Conservation (phyloP, 2,329 filamentous ascomycete species). For the Aspergillus luchuensis region DNA sequence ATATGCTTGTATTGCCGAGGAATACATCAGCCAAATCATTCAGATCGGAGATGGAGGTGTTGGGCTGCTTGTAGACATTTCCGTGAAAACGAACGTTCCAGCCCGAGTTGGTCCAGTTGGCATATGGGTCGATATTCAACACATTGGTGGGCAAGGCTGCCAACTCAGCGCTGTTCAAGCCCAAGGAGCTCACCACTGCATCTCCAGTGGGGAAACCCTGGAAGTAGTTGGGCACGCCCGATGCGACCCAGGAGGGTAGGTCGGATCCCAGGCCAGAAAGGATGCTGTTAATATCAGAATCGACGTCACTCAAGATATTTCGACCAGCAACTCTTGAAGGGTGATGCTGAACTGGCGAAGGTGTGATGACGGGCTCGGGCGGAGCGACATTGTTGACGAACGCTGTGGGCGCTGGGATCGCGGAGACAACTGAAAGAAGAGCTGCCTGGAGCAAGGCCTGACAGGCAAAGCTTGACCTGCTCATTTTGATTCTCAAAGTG, state of each 20-base stretch:
- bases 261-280: constrained; percentile 4
- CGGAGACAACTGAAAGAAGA: constrained; percentile 4
- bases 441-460: neutral
- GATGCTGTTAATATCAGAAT: constrained; percentile 1
- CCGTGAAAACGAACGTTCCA: constrained; percentile 7
- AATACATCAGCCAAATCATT: constrained; percentile 1
- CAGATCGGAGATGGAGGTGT: constrained; percentile 6
- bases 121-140: constrained; percentile 2
- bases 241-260: constrained; percentile 2
- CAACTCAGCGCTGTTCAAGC: constrained; percentile 4
- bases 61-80: constrained; percentile 4
- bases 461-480: neutral
- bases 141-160: constrained; percentile 4
- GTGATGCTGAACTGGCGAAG: neutral
- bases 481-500: neutral
- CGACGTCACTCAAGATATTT: neutral
- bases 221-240: constrained; percentile 5
- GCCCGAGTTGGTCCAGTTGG: constrained; percentile 5
- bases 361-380: neutral
- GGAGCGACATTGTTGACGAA: neutral
- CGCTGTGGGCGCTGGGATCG: neutral
- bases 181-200: constrained; percentile 1
- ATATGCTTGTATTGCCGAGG: neutral
- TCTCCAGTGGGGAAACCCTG: constrained; percentile 1
- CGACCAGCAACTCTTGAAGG: neutral